Evolutionary conservation across 352 stramenopile species (phyloP).

Genomic region (Pythium apleroticum): DNA sequence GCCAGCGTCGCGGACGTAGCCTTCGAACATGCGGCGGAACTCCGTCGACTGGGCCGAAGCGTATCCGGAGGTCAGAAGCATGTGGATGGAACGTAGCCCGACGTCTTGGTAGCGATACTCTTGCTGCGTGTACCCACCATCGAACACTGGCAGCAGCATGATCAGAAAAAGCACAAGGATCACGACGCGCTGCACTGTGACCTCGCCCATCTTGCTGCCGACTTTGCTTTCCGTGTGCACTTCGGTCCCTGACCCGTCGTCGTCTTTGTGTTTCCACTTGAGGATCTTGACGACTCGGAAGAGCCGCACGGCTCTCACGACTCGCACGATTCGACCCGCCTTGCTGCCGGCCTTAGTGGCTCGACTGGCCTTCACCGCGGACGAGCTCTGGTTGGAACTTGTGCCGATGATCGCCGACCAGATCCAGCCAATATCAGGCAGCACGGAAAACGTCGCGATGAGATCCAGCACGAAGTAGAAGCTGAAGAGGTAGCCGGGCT

Average conservation of each 20-base stretch:
- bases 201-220: conserved; percentile 88
- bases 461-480: conserved; percentile 93
- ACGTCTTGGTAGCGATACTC: conserved; percentile 88
- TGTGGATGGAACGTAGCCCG: conserved; percentile 73
- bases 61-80: conserved; percentile 56
- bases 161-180: conserved; percentile 89
- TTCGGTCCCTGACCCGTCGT: conserved; percentile 31
- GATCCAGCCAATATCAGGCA: conserved; percentile 85
- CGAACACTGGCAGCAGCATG: conserved; percentile 86
- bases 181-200: conserved; percentile 82
- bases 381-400: conserved; percentile 38
- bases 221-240: conserved; percentile 83
- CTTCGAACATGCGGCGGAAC: conserved; percentile 56
- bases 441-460: conserved; percentile 80
- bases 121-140: conserved; percentile 72
- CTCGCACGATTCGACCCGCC: conserved; percentile 82
- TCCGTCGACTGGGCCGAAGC: conserved; percentile 38
- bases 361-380: conserved; percentile 67
- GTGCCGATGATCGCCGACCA: conserved; percentile 73
- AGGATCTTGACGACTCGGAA: conserved; percentile 88
- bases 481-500: conserved; percentile 77
- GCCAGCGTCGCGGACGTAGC: conserved; percentile 64
- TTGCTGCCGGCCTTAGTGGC: conserved; percentile 73
- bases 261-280: conserved; percentile 80
- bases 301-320: conserved; percentile 78